Base-by-base conservation (phyloP, 2,329 filamentous ascomycete genomes). In the Blastomyces emzantsi region DNA sequence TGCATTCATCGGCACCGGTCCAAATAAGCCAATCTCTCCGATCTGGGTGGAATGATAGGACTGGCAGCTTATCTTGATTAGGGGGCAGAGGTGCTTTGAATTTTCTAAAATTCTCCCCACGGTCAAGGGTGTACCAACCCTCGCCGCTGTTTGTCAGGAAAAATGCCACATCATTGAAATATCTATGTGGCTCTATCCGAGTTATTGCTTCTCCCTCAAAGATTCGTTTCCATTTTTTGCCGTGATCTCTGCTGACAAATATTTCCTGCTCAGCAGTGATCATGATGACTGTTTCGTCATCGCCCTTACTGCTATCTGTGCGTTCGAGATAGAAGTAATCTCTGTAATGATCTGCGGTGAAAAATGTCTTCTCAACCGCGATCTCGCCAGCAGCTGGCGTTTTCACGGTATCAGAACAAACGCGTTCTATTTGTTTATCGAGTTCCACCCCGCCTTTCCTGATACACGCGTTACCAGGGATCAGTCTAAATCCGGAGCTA, bases 21-120 rank as follows among this genome's bases (percentile, higher is more conserved):
- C 92, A 97, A 66, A 99, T 89, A 54, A 97, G 81, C 91, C 92
- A 97, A 70, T 96, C 89, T 73, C 88, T 89, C 70, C 89, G 85
- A 68, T 88, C 85, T 0, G 92, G 89, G 70, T 99, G 94, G 78
- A 99, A 99, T 45, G 82, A 81, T 69, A 90, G 75, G 52, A 92
- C 81, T 4, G 80, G 69, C 6, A 71, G 68, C 69, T 7, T 76
- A 63, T 73, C 67, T 68, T 68, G 75, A 75, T 82, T 82, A n/a
- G 82, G 81, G 67, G 83, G 82, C 52, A 84, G 80, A 0, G 88
- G 89, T 2, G 88, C 85, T 64, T 90, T 76, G 75, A 97, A 96
- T 59, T 80, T 81, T 73, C 90, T 84, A 69, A 94, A 89, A 67
- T 80, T 87, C 51, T 86, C 80, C 22, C 90, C 92, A 62, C 90